Conservation (phyloP, 306 rosid species). For the Arachis hypogaea region DNA sequence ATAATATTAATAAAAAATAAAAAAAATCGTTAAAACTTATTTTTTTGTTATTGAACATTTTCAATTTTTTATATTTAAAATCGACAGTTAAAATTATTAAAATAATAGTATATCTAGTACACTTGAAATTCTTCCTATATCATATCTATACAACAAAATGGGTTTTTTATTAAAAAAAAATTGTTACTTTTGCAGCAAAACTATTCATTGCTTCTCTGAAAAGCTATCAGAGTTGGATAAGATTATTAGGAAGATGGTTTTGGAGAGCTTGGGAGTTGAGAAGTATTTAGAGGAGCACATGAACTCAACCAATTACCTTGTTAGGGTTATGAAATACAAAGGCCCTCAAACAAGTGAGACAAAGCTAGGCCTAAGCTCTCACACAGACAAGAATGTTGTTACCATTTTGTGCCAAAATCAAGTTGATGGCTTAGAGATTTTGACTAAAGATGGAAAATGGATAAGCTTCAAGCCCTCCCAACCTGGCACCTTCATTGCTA, state of each 20-base stretch:
- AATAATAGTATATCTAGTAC: too few relatives aligned
- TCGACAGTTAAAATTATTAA: too few relatives aligned
- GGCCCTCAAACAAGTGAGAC: constrained; percentile 60
- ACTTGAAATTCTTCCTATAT: too few relatives aligned
- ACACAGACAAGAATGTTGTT: constrained; percentile 68
- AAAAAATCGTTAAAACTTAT: too few relatives aligned
- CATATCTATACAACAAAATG: too few relatives aligned
- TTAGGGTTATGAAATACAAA: constrained; percentile 68
- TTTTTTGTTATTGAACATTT: too few relatives aligned
- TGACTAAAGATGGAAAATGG: constrained; percentile 80
- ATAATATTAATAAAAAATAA: too few relatives aligned
- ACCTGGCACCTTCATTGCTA: constrained; percentile 50
- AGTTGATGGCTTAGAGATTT: constrained; percentile 67
- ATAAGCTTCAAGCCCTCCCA: constrained; percentile 55
- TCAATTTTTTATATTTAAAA: too few relatives aligned
- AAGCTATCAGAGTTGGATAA: constrained; percentile 60
- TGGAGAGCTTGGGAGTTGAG: constrained; percentile 71
- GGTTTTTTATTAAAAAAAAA: too few relatives aligned
- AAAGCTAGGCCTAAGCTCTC: constrained; percentile 56
- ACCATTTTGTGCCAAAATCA: constrained; percentile 70
- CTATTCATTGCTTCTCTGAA: constrained; percentile 55
- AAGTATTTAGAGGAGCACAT: constrained; percentile 76
- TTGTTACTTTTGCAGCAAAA: constrained; percentile 47
- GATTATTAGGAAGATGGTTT: constrained; percentile 65
- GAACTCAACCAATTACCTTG: constrained; percentile 67